phyloP scores from a whole-genome alignment of 169 alveolate species.

The Plasmodium malariae region DNA sequence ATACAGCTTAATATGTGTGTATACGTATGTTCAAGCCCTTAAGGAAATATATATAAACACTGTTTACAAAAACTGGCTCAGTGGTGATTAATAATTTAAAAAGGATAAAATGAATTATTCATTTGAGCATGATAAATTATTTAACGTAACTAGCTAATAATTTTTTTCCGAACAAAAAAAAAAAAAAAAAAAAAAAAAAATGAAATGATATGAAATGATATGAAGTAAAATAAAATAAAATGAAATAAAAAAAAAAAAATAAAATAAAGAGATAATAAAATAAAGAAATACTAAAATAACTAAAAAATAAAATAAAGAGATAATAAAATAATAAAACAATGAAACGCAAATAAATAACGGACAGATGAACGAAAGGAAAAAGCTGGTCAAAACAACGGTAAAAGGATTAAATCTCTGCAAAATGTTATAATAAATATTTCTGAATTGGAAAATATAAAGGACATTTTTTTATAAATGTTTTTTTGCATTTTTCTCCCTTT shows the following conservation, averaged over 20 bases:
- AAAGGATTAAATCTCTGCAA: neutral
- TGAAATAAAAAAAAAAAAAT: neutral
- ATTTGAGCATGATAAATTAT: neutral
- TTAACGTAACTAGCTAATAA: slow-evolving; percentile 20
- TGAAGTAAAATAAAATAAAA: no score
- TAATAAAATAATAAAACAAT: no score
- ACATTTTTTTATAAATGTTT: neutral
- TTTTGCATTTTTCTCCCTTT: slow-evolving; percentile 14
- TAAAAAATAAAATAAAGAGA: no score
- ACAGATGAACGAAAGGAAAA: neutral
- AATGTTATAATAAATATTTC: slow-evolving; percentile 30
- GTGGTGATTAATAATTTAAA: no score
- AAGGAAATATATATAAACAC: no score
- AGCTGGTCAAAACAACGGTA: neutral
- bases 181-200: slow-evolving; percentile 28
- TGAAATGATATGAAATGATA: no score
- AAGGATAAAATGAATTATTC: neutral
- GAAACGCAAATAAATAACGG: no score
- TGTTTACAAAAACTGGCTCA: no score
- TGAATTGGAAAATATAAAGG: slow-evolving; percentile 61
- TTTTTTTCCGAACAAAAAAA: slow-evolving; percentile 24
- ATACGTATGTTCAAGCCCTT: no score
- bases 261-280: neutral
- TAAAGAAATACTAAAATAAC: neutral
- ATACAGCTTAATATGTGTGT: no score